Conservation (phyloP, 306 rosid species). For the Coriaria nepalensis region DNA sequence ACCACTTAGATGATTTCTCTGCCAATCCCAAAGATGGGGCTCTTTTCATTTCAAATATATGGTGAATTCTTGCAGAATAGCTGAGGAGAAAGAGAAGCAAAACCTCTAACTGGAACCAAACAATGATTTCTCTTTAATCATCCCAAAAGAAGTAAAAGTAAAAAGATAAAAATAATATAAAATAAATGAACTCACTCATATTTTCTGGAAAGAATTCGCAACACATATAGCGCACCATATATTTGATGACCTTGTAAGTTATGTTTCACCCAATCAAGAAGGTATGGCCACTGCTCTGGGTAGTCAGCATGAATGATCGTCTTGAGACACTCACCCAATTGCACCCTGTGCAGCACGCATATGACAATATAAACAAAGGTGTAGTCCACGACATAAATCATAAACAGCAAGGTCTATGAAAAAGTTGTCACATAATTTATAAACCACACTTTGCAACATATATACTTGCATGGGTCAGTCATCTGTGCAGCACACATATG, state of each 20-base stretch:
- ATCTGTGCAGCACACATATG: conserved; percentile 26
- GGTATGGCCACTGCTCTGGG: conserved; percentile 95
- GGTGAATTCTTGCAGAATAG: no score
- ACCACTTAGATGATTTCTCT: no score
- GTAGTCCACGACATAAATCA: no score
- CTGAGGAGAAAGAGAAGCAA: no score
- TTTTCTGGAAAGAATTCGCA: conserved; percentile 92
- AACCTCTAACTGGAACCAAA: no score
- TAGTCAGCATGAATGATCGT: conserved; percentile 80
- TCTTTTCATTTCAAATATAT: no score
- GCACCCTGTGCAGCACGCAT: conserved; percentile 45
- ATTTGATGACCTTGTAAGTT: conserved; percentile 84
- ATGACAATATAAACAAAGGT: neutral
- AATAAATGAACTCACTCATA: conserved; percentile 58
- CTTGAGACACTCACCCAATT: conserved; percentile 94
- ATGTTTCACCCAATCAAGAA: conserved; percentile 91
- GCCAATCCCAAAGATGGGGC: no score
- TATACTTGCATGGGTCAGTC: no score
- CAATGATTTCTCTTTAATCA: no score
- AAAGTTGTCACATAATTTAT: no score
- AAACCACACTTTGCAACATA: conserved; percentile 11
- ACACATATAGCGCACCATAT: conserved; percentile 76
- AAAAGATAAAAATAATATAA: neutral
- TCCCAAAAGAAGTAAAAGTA: neutral
- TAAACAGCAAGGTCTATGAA: no score